Base-by-base conservation (phyloP, 768 basidiomycete species). In the Calocybe indica region DNA sequence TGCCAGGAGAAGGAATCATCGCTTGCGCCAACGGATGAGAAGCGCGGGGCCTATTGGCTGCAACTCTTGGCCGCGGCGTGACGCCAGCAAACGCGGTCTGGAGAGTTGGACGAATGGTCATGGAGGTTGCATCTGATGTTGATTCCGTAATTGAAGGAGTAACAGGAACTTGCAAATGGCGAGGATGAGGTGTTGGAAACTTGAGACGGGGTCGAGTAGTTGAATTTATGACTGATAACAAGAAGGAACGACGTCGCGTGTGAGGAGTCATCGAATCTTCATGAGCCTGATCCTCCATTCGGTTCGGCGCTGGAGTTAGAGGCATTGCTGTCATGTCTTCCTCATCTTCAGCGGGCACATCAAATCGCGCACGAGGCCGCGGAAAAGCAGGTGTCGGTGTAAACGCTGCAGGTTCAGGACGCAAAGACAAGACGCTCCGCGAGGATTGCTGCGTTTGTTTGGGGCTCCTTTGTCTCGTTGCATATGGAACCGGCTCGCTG, bases 211-310 rank as follows among this genome's bases (percentile, higher is more conserved):
- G 88, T 31, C 88, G 82, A 4, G 85, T 70, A 1, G 84, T 88
- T 5, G 89, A 89, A 58, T 90, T 85, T 59, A 93, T 86, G 6
- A 92, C 85, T 7, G 82, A 82, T 35, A 93, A 76, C 9, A 93
- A 76, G 68, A 93, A 92, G 1, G 87, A 90, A 11, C 82, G 80
- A 36, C 87, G 81, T 50, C 85, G 82, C 9, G 82, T 78, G 52
- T 77, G 72, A 2, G 88, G 89, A 1, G 88, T 92, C 37, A 82
- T 62, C 3, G 75, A 75, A 36, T 80, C 60, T 11, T 67, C 70
- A 2, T 60, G 64, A 37, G 63, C 57, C n/a, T 58, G 47, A n/a
- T 59, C 54, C 14, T 61, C 54, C 30, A 59, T 56, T 35, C 22
- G 22, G 7, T 43, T 37, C 28, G 49, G 49, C 45, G 53, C 43